Base-by-base conservation (phyloP, 768 basidiomycete species). In the Amanita thiersii region DNA sequence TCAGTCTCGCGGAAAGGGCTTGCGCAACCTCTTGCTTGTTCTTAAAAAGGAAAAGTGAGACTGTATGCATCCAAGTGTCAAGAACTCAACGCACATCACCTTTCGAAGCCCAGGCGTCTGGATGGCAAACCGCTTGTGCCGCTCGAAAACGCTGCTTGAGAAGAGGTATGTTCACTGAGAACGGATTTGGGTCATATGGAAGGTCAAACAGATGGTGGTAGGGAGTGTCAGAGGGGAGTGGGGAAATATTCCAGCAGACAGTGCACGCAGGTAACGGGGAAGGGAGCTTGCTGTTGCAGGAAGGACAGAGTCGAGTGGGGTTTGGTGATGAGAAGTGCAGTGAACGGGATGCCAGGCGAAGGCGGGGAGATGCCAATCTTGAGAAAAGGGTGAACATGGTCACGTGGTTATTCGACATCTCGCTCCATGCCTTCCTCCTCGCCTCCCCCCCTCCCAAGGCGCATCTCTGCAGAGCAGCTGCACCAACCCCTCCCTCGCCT, bases 61-160 rank as follows among this genome's bases (percentile, higher is more conserved):
- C 31, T 34, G 14, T 11, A 52, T 23, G 19, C 35, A 20, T 28
- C 45, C 37, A 41, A 33, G 12, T 25, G 4, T 24, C 14, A 25
- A 6, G 17, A 6, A 43, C 30, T 39, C 6, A 15, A 62, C 59
- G 53, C 60, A 84, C 86, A 46, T 72, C 59, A 43, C 78, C 77
- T 53, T 75, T 71, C 21, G 77, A 72, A 24, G 79, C 72, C 83
- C 86, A 94, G 9, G 79, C 70, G 57, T 97, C 92, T 0, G 92
- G 92, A 64, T 97, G 92, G 39, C 87, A 79, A 15, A 76, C 63
- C 15, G 77, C 69, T 55, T 94, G 92, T 2, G 84, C 75, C 34
- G 72, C 63, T 24, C 84, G 65, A 56, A 89, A 93, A 20, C 72
- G 70, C 25, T 65, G 63, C 57, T 78, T 81, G 45, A 96, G 62